phyloP scores from a whole-genome alignment of 306 rosid species.

The Mucuna pruriens region DNA sequence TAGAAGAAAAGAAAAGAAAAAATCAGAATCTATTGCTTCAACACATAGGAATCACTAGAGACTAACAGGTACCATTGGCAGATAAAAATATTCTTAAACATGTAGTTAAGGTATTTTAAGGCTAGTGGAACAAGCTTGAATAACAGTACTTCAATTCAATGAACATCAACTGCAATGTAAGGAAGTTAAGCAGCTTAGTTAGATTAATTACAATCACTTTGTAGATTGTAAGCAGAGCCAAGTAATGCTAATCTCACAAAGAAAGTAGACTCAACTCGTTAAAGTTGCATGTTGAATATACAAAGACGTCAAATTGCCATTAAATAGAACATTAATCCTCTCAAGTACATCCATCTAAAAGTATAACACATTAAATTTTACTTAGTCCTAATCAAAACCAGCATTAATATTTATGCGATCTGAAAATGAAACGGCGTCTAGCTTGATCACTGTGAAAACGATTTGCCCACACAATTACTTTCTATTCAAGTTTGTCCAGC shows the following conservation, averaged over 20 bases:
- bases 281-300: not conserved
- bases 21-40: not conserved
- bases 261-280: not conserved
- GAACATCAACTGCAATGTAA: not conserved
- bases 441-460: constrained; percentile 20
- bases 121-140: too few species aligned
- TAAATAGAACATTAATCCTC: not conserved
- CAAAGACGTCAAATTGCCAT: not conserved
- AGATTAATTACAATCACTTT: not conserved
- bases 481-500: not conserved
- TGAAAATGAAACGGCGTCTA: not conserved
- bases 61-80: too few species aligned
- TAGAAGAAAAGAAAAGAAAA: constrained; percentile 1
- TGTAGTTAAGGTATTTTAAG: too few species aligned
- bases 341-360: constrained; percentile 3
- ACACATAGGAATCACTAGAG: not conserved
- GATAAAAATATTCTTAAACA: too few species aligned
- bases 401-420: not conserved
- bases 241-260: not conserved
- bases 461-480: not conserved
- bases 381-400: constrained; percentile 35
- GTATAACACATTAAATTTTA: constrained; percentile 9
- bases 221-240: not conserved
- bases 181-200: not conserved
- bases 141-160: too few species aligned